Base-by-base conservation (phyloP, 352 stramenopile species). In the Pythium rishiriense region DNA sequence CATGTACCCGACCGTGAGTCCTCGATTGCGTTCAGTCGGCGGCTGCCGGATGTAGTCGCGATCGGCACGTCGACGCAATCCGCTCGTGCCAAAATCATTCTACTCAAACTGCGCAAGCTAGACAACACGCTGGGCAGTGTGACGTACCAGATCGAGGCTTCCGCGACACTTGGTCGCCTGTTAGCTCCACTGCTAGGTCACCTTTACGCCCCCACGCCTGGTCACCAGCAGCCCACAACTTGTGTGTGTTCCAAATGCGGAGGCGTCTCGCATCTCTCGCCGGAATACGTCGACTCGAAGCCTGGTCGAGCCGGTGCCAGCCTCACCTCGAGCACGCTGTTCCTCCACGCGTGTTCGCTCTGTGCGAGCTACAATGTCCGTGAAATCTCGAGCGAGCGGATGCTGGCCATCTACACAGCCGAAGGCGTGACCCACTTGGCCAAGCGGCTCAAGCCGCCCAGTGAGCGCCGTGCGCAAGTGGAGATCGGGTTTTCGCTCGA, bases 311-410 rank as follows among this genome's bases (percentile, higher is more conserved):
- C 28, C n/a, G 21, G 25, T 19, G 21, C 26, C 3, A 39, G 22
- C 15, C 11, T 9, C 4, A 19, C 50, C 11, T 9, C 19, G 1
- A 35, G 41, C 26, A 42, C 63, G 9, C 51, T 87, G 37, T 56
- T 74, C n/a, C 62, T 93, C 6, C 83, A 81, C 58, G 69, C 74
- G 24, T 94, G 86, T 35, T 66, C 90, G 57, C 53, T 94, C 6
- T 94, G 86, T 51, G 75, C 64, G 22, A 93, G 82, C 47, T 73
- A 67, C 62, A 92, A 94, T 47, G 79, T 93, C 4, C 82, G 86
- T 9, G 86, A 94, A 57, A 61, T 76, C 35, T 74, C 74, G 10
- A 75, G 72, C 31, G 85, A 91, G 28, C 82, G 80, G 25, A 73
- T 94, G 51, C 47, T 79, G 15, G 67, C 66, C 21, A 62, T 84